Base-by-base conservation (phyloP, 2,329 filamentous ascomycete genomes). In the Fusarium xylarioides region DNA sequence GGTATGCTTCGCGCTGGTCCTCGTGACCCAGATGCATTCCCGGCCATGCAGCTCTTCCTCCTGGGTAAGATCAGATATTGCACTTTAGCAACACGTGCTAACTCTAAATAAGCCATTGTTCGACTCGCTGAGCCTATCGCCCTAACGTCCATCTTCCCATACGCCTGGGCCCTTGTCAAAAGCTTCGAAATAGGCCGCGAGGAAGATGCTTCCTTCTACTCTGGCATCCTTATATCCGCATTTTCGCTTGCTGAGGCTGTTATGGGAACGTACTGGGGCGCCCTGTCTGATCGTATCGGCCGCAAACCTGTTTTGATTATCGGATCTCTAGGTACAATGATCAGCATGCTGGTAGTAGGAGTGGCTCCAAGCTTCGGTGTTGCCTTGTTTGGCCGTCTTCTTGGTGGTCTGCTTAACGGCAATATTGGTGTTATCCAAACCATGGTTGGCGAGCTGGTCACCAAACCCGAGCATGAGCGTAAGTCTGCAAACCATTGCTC, bases 391-490 rank as follows among this genome's bases (percentile, higher is more conserved):
- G 95, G 94, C 19, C 88, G 95, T 77, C 89, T 91, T 49, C 80
- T 96, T 19, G 95, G 94, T 46, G 95, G 95, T 28, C 86, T 95
- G 18, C 86, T 98, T 62, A 97, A 97, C 81, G 95, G 95, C 66
- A 97, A 97, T 79, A 94, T 97, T 75, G 95, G 93, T 34, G 93
- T 96, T 40, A 94, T 96, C 74, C 92, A 97, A 82, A 97, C 94
- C 23, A 97, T 97, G 93, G 95, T 97, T 19, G 94, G 92, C 34
- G 95, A 98, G 81, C 82, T 97, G 63, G 93, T 97, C 57, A 93
- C 88, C 38, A 93, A 92, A 65, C 94, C 93, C 19, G 92, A 95
- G 77, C 93, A 97, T 82, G 94, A 97, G 83, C 94, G 92, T 94
- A 83, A 86, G 91, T 89, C n/a, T 53, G 46, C 16, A n/a, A 28